Conservation (phyloP, 2,329 filamentous ascomycete species). For the Exophiala oligosperma region DNA sequence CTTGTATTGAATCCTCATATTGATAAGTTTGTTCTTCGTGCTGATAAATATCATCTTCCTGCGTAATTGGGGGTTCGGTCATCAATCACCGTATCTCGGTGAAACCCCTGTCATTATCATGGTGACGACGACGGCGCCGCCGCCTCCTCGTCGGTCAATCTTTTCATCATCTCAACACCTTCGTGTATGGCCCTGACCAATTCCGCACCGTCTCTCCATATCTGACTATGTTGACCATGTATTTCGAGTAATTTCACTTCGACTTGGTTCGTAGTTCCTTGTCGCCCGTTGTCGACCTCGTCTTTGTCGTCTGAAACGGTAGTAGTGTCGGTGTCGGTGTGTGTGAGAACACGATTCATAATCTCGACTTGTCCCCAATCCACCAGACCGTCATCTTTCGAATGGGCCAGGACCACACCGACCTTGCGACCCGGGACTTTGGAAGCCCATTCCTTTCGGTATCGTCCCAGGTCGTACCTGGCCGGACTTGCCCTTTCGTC, state of each 20-base stretch:
- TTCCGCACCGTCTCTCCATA: slow-evolving; percentile 43
- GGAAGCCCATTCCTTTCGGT: slow-evolving; percentile 27
- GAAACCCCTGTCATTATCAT: too few species aligned
- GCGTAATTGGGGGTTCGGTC: too few species aligned
- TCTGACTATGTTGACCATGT: slow-evolving; percentile 42
- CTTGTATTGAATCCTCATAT: too few species aligned
- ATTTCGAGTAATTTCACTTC: slow-evolving; percentile 36
- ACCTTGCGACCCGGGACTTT: too few species aligned
- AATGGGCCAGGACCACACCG: slow-evolving; percentile 41
- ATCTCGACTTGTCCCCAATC: slow-evolving; percentile 38
- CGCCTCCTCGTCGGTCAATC: background rate
- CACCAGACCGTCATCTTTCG: slow-evolving; percentile 43
- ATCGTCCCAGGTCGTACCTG: slow-evolving; percentile 26
- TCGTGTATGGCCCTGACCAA: slow-evolving; percentile 38
- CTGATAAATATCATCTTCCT: too few species aligned
- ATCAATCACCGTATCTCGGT: too few species aligned
- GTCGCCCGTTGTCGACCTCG: too few species aligned
- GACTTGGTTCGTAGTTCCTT: slow-evolving; percentile 16
- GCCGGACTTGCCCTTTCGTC: slow-evolving; percentile 45
- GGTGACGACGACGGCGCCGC: too few species aligned
- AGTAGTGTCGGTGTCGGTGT: too few species aligned
- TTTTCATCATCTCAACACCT: slow-evolving; percentile 16
- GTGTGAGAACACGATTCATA: slow-evolving; percentile 51
- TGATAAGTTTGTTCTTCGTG: too few species aligned
- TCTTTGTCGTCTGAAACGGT: too few species aligned